These are phyloP conservation scores for Xylaria palmicola DNA, from an alignment of 495 filamentous ascomycete species.

Conservation along the genomic window DNA sequence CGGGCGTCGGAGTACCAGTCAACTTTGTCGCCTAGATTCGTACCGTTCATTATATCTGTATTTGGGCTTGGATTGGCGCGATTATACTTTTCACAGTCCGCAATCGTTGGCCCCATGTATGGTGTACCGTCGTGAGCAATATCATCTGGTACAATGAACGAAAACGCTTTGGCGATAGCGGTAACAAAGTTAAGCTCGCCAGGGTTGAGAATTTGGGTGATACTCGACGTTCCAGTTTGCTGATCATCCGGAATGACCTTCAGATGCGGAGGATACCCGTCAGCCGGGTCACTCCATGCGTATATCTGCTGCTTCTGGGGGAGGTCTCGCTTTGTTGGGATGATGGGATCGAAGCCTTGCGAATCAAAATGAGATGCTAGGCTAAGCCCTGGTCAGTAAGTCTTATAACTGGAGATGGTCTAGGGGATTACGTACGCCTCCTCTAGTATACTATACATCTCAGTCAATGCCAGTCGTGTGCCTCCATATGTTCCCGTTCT, in stretches of 20 bases:
- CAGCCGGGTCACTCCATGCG: conserved; percentile 14
- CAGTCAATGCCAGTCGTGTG: conserved; percentile 41
- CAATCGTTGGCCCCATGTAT: conserved; percentile 35
- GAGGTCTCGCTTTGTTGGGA: conserved; percentile 31
- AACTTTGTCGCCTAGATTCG: conserved; percentile 42
- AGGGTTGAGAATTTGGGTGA: neutral
- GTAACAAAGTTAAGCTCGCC: neutral
- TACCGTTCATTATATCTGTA: conserved; percentile 38
- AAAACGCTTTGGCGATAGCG: neutral
- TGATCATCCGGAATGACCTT: neutral
- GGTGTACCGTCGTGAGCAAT: conserved; percentile 19
- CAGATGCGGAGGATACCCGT: neutral
- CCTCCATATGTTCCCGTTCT: conserved; percentile 34
- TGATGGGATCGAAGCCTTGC: conserved; percentile 32
- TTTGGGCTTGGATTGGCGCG: conserved; percentile 34
- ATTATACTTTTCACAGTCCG: conserved; percentile 42
- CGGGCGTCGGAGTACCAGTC: conserved; percentile 52
- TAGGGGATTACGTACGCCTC: conserved; percentile 30
- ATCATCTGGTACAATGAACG: neutral
- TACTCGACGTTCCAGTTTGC: too few species aligned
- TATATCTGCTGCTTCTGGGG: conserved; percentile 35
- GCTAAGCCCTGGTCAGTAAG: conserved; percentile 14
- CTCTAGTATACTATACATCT: conserved; percentile 40
- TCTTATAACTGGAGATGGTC: neutral
- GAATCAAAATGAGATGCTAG: conserved; percentile 39